Evolutionary conservation across 371 early-diverging fungal species (phyloP), one percentile per base, ranked within the genome.

Genomic region (Mucor velutinosus): DNA sequence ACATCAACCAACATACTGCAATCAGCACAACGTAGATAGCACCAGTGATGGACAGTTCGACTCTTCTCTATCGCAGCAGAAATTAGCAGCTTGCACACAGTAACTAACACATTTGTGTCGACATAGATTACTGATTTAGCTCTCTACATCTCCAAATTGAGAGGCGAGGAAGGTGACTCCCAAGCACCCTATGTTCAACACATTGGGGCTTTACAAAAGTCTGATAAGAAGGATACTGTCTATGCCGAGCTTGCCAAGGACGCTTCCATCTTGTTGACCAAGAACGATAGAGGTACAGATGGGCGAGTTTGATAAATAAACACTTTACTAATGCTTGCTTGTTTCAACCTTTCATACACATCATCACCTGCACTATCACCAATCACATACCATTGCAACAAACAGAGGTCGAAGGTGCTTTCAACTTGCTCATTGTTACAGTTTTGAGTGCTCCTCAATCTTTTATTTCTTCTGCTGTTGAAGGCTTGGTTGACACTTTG

Each of bases 381-480:
- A 11, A 33, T 4, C 30, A 30, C 30, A 30, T 6, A 30, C 2
- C 30, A 30, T 45, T 60, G 6, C 27, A 17, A 23, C 21, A 43
- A 51, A n/a, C 72, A 92, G 92, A 91, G 69, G 85, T 90, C 47
- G 92, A 91, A 76, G 75, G 84, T 67, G 87, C 87, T 51, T 91
- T 87, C 86, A 93, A 91, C 71, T 78, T 91, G 66, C 74, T 89
- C 61, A 85, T 92, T 71, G 91, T 91, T 39, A 73, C 89, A 60
- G 71, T 86, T 66, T 66, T 76, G 53, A 58, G 66, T 37, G 69
- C 80, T 55, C 73, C 79, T 53, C 72, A 69, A 51, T 73, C 80
- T 17, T 70, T 72, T 19, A 58, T 79, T 49, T 51, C 79, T 10
- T 43, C 71, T 30, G 76, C 88, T 37, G 82, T 87, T 58, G 76